Percentiles rank a stretch among this genome's conserved stretches.
phyloP scores from a whole-genome alignment of 106 monocot genomes.

The Dendrobium catenatum region DNA sequence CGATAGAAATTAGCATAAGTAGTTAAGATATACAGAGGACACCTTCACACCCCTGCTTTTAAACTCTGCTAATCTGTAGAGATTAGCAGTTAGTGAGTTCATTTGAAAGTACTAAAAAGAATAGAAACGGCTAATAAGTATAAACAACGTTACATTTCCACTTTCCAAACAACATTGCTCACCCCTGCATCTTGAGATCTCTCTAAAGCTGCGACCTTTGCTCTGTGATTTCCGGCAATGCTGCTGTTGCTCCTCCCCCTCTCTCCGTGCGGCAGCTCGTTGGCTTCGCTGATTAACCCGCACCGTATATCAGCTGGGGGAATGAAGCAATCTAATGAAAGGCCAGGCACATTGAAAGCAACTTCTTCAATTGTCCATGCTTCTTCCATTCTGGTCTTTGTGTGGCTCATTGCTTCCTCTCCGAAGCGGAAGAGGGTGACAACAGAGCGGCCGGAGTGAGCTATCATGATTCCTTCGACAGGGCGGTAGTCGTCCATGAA shows the following conservation, averaged over 20 bases:
- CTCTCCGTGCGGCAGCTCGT: conserved; percentile 21
- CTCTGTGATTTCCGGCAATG: conserved; percentile 7
- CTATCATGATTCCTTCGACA: conserved; percentile 88
- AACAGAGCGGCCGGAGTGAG: conserved; percentile 80
- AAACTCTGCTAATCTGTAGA: not conserved
- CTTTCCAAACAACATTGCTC: conserved; percentile 14
- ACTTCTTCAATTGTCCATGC: conserved; percentile 95
- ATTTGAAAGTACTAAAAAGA: not conserved
- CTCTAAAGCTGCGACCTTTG: conserved; percentile 19
- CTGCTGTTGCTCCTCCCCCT: conserved; percentile 9
- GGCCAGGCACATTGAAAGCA: conserved; percentile 87
- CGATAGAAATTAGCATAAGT: not conserved
- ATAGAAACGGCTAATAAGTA: not conserved
- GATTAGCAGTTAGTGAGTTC: conserved; percentile 1
- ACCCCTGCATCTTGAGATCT: not conserved
- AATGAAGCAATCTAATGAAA: conserved; percentile 91
- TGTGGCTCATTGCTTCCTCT: conserved; percentile 89
- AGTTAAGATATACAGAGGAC: not conserved
- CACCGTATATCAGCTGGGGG: conserved; percentile 79
- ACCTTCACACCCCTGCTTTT: not conserved
- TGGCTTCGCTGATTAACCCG: conserved; percentile 51
- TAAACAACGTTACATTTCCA: conserved; percentile 2
- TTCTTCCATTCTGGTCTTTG: conserved; percentile 96
- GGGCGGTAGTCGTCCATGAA: conserved; percentile 71
- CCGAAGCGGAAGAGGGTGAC: conserved; percentile 91